A percentile compares a stretch with the other conserved stretches of the same genome.
Conservation (phyloP, 805 yeast genomes). For the Pichia nanzhaoensis region DNA sequence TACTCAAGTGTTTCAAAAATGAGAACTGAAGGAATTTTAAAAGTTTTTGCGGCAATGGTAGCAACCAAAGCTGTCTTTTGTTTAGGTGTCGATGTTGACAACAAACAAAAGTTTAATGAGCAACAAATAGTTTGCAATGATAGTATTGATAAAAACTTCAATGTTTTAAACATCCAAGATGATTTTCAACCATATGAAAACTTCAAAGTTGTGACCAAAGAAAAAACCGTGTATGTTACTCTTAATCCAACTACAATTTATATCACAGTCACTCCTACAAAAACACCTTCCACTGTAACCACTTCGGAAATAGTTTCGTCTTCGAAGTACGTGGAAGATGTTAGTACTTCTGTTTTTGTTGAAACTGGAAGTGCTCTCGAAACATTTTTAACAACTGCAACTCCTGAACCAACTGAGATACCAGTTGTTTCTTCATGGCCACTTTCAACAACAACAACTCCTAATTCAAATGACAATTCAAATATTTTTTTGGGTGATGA, state of each 20-base stretch:
- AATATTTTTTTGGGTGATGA: too few relatives aligned
- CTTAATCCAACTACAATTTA: constrained; percentile 21
- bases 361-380: neutral
- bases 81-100: neutral
- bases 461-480: neutral
- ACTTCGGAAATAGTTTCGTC: too few relatives aligned
- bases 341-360: neutral
- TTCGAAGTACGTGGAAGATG: neutral
- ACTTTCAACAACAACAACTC: neutral
- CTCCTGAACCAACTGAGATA: neutral
- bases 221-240: constrained; percentile 21
- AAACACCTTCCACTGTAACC: neutral
- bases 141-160: constrained; percentile 1
- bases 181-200: constrained; percentile 3
- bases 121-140: neutral
- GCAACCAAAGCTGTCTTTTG: neutral
- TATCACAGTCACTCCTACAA: constrained; percentile 22
- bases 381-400: neutral
- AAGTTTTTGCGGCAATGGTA: neutral
- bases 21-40: neutral
- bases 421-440: neutral
- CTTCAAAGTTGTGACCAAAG: neutral
- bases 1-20: neutral
- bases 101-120: too few relatives aligned
- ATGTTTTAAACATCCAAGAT: constrained; percentile 5